Percentiles rank a stretch among this genome's conserved stretches.
Evolutionary conservation across 768 basidiomycete genomes (phyloP).

Genomic region (Gloeopeniophorella convolvens): DNA sequence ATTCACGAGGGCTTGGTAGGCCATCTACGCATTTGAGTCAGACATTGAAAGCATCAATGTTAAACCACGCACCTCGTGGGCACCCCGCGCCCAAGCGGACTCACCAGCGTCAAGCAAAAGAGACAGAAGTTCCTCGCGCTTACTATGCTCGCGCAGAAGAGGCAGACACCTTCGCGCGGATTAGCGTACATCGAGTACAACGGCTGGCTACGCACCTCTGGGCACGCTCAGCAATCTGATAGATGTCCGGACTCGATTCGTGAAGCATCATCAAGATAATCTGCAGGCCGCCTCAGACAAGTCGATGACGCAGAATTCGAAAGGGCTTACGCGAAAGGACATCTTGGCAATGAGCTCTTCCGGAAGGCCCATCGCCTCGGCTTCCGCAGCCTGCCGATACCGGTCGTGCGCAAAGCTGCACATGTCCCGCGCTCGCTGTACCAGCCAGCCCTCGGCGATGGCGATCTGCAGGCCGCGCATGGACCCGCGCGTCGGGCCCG

Average conservation of each 20-base stretch:
- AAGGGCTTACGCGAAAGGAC: constrained; percentile 51
- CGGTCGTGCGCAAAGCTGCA: constrained; percentile 71
- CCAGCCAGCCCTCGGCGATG: constrained; percentile 67
- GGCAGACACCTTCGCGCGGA: constrained; percentile 45
- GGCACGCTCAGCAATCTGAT: constrained; percentile 65
- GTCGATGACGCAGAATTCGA: neutral
- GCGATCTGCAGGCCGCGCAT: constrained; percentile 65
- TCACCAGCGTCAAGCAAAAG: constrained; percentile 64
- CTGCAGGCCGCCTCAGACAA: constrained; percentile 29
- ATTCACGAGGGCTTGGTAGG: constrained; percentile 54
- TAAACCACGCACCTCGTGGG: constrained; percentile 51
- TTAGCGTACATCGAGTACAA: neutral
- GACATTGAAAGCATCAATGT: neutral
- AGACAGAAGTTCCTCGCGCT: constrained; percentile 53
- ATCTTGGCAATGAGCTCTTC: constrained; percentile 51
- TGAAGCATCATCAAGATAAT: constrained; percentile 68
- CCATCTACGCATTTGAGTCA: constrained; percentile 36
- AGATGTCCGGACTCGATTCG: constrained; percentile 53
- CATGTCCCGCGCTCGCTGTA: constrained; percentile 68
- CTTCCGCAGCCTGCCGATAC: constrained; percentile 66
- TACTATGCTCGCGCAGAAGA: constrained; percentile 52
- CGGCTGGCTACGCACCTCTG: constrained; percentile 37
- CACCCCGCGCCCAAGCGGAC: constrained; percentile 64
- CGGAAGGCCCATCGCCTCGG: constrained; percentile 47
- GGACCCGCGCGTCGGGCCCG: constrained; percentile 41